Base-by-base conservation (phyloP, 176 grass and related monocot genomes). In the Olyra latifolia region DNA sequence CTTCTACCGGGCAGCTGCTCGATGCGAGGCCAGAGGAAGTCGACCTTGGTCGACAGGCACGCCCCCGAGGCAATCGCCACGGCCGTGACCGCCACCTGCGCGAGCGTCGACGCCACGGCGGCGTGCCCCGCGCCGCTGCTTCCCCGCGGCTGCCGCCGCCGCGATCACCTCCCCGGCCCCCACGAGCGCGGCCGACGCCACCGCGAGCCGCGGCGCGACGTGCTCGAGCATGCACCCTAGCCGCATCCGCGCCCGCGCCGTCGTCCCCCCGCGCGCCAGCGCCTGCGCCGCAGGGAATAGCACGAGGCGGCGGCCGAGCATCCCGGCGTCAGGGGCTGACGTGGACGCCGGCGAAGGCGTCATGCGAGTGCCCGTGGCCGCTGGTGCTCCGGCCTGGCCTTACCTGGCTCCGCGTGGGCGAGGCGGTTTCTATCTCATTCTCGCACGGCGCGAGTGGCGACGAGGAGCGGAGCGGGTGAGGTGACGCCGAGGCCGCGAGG, bases 11-110 rank as follows among this genome's bases (percentile, higher is more conserved):
- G 96, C 71, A 86, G 86, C 68, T 93, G 76, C 75, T 95, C 90
- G 76, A 90, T 84, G 72, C 89, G 93, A 84, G 90, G 96, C 96
- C 88, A 95, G 54, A 98, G 90, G 80, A 98, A 98, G 71, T 95
- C 96, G 25, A 98, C 96, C 75, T 93, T 98, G 53, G 92, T 98
- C 27, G 92, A 98, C 29, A 98, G 75, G 80, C 96, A 98, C 38
- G 96, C 96, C 68, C 95, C 96, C 10, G 96, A 98, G 16, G 95
- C 95, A 52, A 98, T 98, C 66, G 96, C 92, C 45, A 98, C 92
- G n/a, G 95, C 95, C 64, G 92, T 95, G 67, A 95, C 90, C 1
- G 92, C 92, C 61, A 98, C 83, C 42, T 95, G 95, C 20, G 95
- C 95, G 35, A 98, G 90, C 50, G 92, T 85, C 46, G 88, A 94